A percentile compares a stretch with the other conserved stretches of the same genome.
Evolutionary conservation across 2,329 filamentous ascomycete species (phyloP).

Genomic region (Colletotrichum sp.): DNA sequence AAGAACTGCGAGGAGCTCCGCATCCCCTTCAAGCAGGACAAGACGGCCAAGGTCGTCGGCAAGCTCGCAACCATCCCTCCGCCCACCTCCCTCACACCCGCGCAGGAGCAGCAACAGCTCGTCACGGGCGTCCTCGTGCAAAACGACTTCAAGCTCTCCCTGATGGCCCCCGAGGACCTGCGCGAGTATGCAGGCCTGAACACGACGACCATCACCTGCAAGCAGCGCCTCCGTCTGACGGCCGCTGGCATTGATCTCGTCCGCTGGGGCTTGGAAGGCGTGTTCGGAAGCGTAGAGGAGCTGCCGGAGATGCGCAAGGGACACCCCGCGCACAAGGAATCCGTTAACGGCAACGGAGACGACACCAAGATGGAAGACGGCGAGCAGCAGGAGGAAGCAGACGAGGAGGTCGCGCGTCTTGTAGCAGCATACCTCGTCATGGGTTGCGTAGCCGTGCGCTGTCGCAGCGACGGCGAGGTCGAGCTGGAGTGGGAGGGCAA

Average conservation of each 20-base stretch:
- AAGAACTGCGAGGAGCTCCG: conserved; percentile 94
- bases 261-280: conserved; percentile 91
- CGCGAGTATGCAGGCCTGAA: conserved; percentile 97
- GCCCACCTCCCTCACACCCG: conserved; percentile 48
- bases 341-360: conserved; percentile 39
- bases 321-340: conserved; percentile 38
- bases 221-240: conserved; percentile 85
- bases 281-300: conserved; percentile 85
- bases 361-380: conserved; percentile 38
- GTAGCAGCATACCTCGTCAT: conserved; percentile 75
- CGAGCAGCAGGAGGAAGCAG: conserved; percentile 57
- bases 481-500: conserved; percentile 98
- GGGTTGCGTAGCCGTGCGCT: conserved; percentile 87
- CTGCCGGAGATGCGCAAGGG: conserved; percentile 58
- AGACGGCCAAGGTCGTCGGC: conserved; percentile 94
- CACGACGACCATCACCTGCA: conserved; percentile 92
- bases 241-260: conserved; percentile 92
- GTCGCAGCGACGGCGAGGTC: conserved; percentile 77
- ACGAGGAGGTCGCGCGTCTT: conserved; percentile 66
- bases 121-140: conserved; percentile 93
- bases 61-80: conserved; percentile 85
- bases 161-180: conserved; percentile 96
- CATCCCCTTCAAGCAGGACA: conserved; percentile 95
- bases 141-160: conserved; percentile 94
- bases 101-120: conserved; percentile 50